phyloP scores from a whole-genome alignment of 129 eudicot species.

The Pittosporum tobira region DNA sequence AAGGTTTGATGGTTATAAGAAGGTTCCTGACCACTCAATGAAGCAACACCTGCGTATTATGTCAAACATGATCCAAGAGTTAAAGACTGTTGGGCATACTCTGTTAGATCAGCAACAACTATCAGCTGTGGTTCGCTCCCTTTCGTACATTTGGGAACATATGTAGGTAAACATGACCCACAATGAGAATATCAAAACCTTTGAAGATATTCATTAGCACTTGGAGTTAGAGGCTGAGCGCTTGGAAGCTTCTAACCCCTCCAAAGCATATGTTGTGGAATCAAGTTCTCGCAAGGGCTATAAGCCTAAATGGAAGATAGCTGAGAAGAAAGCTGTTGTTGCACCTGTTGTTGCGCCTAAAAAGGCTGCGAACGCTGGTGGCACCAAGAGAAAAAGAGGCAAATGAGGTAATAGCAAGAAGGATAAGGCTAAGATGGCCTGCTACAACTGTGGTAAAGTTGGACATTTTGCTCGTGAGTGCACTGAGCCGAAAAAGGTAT shows the following conservation, averaged over 20 bases:
- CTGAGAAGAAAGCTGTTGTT: not conserved
- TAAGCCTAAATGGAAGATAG: not conserved
- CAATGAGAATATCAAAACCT: not conserved
- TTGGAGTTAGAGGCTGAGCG: slow-evolving; percentile 7
- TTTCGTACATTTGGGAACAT: too few species aligned
- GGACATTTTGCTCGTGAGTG: too few species aligned
- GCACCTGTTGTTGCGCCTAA: not conserved
- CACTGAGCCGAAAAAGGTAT: too few species aligned
- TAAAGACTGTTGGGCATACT: too few species aligned
- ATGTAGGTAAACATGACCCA: too few species aligned
- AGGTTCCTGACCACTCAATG: too few species aligned
- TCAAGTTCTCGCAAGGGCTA: not conserved
- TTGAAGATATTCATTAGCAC: not conserved
- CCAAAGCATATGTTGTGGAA: not conserved
- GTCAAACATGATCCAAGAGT: too few species aligned
- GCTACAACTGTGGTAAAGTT: not conserved
- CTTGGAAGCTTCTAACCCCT: not conserved
- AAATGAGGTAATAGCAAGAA: too few species aligned
- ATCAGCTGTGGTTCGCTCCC: not conserved
- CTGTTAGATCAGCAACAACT: too few species aligned
- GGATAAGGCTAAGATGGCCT: not conserved
- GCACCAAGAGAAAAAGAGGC: not conserved
- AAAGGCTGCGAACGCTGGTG: not conserved
- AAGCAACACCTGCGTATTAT: too few species aligned
- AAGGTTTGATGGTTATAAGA: too few species aligned